These are phyloP conservation scores for Singerocomus rubriflavus DNA, from an alignment of 1,284 basidiomycete species.

Conservation along the genomic window DNA sequence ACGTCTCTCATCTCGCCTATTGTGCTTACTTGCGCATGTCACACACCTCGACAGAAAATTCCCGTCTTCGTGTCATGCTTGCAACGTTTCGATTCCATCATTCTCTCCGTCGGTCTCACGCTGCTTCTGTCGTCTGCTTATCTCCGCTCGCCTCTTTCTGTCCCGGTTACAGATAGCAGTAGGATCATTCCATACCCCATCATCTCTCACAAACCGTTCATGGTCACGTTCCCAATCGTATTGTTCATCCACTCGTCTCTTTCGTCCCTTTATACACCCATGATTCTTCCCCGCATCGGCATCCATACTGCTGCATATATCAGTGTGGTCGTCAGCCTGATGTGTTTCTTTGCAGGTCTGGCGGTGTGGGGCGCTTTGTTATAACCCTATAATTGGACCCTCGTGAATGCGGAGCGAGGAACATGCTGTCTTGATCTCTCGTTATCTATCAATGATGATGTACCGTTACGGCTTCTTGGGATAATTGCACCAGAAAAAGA, in stretches of 20 bases:
- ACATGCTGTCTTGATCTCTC: background rate
- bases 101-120: slow-evolving; percentile 63
- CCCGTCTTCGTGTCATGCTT: slow-evolving; percentile 73
- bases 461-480: slow-evolving; percentile 2
- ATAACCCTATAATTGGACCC: slow-evolving; percentile 21
- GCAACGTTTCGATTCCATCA: slow-evolving; percentile 66
- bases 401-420: background rate
- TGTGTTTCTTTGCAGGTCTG: slow-evolving; percentile 63
- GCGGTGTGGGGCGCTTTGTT: slow-evolving; percentile 63
- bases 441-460: slow-evolving; percentile 12
- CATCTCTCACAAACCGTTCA: slow-evolving; percentile 36
- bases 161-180: slow-evolving; percentile 19
- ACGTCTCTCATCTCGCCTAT: background rate
- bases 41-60: slow-evolving; percentile 47
- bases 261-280: slow-evolving; percentile 56
- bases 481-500: background rate
- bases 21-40: background rate
- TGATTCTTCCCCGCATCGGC: slow-evolving; percentile 61
- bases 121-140: slow-evolving; percentile 64
- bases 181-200: slow-evolving; percentile 13
- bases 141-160: slow-evolving; percentile 30
- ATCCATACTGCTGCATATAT: slow-evolving; percentile 70
- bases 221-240: slow-evolving; percentile 47
- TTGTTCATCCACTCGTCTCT: slow-evolving; percentile 50
- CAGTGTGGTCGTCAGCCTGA: slow-evolving; percentile 57